Percentiles rank a stretch among this genome's conserved stretches.
These are phyloP conservation scores for Endoconidiophora laricicola DNA, from an alignment of 2,329 filamentous ascomycete species.

Conservation along the genomic window DNA sequence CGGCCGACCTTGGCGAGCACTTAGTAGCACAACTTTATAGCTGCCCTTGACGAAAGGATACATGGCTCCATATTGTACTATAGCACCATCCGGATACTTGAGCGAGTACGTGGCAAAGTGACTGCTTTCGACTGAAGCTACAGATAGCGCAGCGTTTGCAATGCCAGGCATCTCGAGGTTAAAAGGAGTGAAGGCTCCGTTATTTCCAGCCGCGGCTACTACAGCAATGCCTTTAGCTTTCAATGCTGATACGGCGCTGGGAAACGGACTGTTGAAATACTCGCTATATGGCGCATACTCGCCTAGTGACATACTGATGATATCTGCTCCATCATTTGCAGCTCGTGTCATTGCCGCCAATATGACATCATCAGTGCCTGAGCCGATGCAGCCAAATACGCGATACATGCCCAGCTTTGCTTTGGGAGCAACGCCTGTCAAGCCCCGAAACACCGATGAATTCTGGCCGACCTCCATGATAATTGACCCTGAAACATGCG, in stretches of 20 bases:
- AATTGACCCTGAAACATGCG: conserved; percentile 21
- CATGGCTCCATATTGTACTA: conserved; percentile 11
- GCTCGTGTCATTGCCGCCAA: conserved; percentile 17
- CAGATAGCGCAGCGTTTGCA: conserved; percentile 19
- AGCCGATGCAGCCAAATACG: conserved; percentile 13
- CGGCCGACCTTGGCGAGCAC: background rate
- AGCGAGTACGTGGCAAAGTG: conserved; percentile 12
- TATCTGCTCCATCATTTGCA: conserved; percentile 17
- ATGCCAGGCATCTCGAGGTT: conserved; percentile 18
- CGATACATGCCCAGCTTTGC: conserved; percentile 16
- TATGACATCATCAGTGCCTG: conserved; percentile 14
- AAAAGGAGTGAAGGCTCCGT: conserved; percentile 31
- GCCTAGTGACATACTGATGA: conserved; percentile 18
- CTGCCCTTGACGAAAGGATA: conserved; percentile 7
- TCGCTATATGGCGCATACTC: conserved; percentile 14
- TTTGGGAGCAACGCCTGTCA: conserved; percentile 16
- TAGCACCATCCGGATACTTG: background rate
- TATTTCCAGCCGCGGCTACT: conserved; percentile 34
- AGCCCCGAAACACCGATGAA: conserved; percentile 8
- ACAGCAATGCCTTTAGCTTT: conserved; percentile 29
- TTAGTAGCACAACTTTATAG: conserved; percentile 7
- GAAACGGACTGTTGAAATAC: conserved; percentile 18
- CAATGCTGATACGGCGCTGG: conserved; percentile 11
- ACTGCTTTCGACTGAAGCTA: conserved; percentile 16
- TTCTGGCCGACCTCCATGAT: conserved; percentile 10